Conservation (phyloP, 306 rosid genomes). For the Cucumis melo region DNA sequence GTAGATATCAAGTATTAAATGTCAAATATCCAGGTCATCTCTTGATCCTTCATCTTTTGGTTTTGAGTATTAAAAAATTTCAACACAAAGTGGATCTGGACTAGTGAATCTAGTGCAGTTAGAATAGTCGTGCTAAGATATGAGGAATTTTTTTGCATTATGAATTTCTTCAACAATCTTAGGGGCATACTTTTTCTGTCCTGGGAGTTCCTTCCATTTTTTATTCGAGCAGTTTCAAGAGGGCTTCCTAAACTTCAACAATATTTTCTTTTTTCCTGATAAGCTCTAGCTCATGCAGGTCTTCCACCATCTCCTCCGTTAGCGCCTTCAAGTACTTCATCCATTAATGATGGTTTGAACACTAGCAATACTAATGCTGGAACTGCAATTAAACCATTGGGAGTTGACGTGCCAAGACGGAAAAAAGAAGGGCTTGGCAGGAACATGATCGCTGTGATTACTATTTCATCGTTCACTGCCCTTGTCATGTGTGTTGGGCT, state of each 20-base stretch:
- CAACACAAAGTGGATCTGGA: neutral
- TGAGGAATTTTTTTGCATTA: neutral
- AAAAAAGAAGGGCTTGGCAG: conserved; percentile 32
- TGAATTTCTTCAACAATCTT: neutral
- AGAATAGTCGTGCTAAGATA: neutral
- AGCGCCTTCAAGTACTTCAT: conserved; percentile 32
- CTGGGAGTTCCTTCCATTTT: neutral
- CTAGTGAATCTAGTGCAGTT: neutral
- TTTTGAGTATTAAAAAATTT: neutral
- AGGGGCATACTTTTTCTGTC: neutral
- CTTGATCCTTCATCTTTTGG: neutral
- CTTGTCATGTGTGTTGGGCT: conserved; percentile 43
- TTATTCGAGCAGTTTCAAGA: neutral
- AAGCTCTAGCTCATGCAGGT: conserved; percentile 34
- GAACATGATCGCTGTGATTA: conserved; percentile 38
- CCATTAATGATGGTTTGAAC: conserved; percentile 47
- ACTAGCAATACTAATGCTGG: conserved; percentile 37
- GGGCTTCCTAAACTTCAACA: neutral
- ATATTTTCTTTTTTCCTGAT: conserved; percentile 12
- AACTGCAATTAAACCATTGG: conserved; percentile 57
- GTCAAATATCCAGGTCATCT: conserved; percentile 75
- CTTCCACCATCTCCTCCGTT: conserved; percentile 97
- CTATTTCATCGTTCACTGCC: conserved; percentile 57
- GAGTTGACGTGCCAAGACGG: conserved; percentile 60
- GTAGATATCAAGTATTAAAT: conserved; percentile 60